Base-by-base conservation (phyloP, 257 asterid genomes). In the Fraxinus anomala region DNA sequence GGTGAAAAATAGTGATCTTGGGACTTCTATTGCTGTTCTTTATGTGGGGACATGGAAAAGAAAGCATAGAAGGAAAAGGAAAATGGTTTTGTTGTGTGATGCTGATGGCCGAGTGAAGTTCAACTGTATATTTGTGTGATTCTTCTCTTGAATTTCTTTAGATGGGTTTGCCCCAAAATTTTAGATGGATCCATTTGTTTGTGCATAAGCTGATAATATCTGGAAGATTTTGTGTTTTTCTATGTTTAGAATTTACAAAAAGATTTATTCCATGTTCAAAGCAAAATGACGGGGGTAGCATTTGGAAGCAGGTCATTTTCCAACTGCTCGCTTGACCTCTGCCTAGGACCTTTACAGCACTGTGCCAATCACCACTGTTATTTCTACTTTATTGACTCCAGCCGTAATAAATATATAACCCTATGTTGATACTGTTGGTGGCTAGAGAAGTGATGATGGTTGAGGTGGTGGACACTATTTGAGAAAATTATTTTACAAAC, bases 401-500 rank as follows among this genome's bases (percentile, higher is more conserved):
- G n/a, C 6, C 7, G 6, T 6, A n/a, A 47, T 14, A 47, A 0
- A 42, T 12, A 21, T 3, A 39, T 24, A 28, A 49, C 54, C 75
- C 42, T 33, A n/a, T 73, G 17, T 3, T 79, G 37, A 37, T 68
- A 47, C 37, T 51, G 72, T 68, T 5, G 70, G 71, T 66, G 75
- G 31, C 56, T 19, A 26, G 17, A 5, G 33, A 37, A 7, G 68
- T 8, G 74, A 42, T 33, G 77, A 73, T 80, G 16, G 9, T 74
- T 70, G 61, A 42, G 71, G 56, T 40, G 26, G 68, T 37, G 44
- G 75, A 19, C 13, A 36, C 14, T 82, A 66, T 24, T 82, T 40
- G 54, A 39, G 76, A 67, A 75, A 83, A 76, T n/a, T 33, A 17
- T 72, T 73, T 73, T 74, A 44, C 54, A 26, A 23, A 26, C 40